phyloP scores from a whole-genome alignment of 352 stramenopile genomes.

The Globisporangium irregulare region DNA sequence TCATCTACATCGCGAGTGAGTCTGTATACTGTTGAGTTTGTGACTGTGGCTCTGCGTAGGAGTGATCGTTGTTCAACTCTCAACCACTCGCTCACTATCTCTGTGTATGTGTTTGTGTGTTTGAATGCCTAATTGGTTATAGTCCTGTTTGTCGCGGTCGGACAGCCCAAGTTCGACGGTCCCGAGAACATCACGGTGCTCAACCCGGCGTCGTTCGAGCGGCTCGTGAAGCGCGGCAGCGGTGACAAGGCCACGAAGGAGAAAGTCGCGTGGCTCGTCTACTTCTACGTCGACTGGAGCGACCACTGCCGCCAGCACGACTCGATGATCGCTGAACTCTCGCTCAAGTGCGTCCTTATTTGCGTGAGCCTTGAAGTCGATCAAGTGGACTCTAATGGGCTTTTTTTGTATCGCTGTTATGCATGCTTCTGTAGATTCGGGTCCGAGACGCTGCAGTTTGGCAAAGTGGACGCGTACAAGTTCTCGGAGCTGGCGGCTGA shows the following conservation, averaged over 20 bases:
- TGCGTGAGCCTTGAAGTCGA: not conserved
- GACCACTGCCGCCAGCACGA: slow-evolving; percentile 73
- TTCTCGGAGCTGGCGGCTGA: slow-evolving; percentile 58
- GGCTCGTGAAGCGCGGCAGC: slow-evolving; percentile 35
- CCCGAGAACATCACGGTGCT: slow-evolving; percentile 50
- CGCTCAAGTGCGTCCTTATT: slow-evolving; percentile 34
- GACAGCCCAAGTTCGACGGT: slow-evolving; percentile 59
- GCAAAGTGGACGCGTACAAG: slow-evolving; percentile 61
- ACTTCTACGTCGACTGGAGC: slow-evolving; percentile 74
- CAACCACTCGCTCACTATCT: not conserved
- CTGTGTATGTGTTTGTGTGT: not conserved
- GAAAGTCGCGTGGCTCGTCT: slow-evolving; percentile 62
- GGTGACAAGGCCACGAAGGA: slow-evolving; percentile 24
- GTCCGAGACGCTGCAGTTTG: slow-evolving; percentile 54
- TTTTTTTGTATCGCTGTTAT: not conserved
- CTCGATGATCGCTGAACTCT: slow-evolving; percentile 69
- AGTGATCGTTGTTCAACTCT: not conserved
- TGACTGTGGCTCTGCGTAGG: not conserved
- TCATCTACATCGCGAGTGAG: slow-evolving; percentile 54
- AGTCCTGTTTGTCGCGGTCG: slow-evolving; percentile 59
- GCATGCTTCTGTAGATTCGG: slow-evolving; percentile 28
- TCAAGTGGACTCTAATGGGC: not conserved
- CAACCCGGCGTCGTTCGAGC: slow-evolving; percentile 45
- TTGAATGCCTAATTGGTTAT: slow-evolving; percentile 9
- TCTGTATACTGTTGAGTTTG: not conserved